Conservation (phyloP, 352 stramenopile genomes). For the Pythium apleroticum region DNA sequence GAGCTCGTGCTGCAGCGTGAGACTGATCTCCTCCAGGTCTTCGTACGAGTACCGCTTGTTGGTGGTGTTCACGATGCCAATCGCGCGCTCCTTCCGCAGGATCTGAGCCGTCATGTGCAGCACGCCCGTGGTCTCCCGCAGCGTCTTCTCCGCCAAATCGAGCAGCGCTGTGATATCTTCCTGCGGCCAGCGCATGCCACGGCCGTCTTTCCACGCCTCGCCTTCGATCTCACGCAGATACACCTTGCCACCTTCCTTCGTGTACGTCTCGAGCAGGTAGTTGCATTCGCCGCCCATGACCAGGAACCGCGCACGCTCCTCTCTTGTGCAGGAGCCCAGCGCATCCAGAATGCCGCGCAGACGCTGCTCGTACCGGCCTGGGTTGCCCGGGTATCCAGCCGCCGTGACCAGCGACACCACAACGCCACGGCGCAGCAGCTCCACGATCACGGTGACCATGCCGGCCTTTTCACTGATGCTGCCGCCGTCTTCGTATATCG, state of each 20-base stretch:
- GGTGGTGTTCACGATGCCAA: constrained; percentile 91
- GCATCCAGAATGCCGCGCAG: constrained; percentile 77
- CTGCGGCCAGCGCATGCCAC: constrained; percentile 85
- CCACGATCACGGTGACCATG: constrained; percentile 75
- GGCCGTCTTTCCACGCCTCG: constrained; percentile 75
- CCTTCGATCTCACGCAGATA: constrained; percentile 68
- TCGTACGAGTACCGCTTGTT: constrained; percentile 87
- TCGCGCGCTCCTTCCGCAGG: constrained; percentile 92
- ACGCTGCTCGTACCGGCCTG: constrained; percentile 67
- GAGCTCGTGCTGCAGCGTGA: constrained; percentile 90
- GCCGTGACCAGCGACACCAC: constrained; percentile 85
- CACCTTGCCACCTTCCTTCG: constrained; percentile 41
- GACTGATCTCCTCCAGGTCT: constrained; percentile 93
- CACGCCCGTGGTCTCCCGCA: constrained; percentile 72
- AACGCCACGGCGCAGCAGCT: constrained; percentile 62
- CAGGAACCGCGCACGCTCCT: constrained; percentile 70
- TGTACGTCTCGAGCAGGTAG: constrained; percentile 88
- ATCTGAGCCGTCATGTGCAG: constrained; percentile 86
- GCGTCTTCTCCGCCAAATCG: constrained; percentile 73
- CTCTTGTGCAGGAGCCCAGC: constrained; percentile 43
- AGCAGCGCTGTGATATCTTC: constrained; percentile 82
- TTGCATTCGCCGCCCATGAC: constrained; percentile 98
- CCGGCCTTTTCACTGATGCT: constrained; percentile 60
- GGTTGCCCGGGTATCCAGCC: constrained; percentile 72
- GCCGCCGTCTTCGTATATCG: constrained; percentile 84